Evolutionary conservation across 345 rosid genomes (phyloP), one percentile per base, ranked within the genome.

Genomic region (Aquilaria yunnanensis): DNA sequence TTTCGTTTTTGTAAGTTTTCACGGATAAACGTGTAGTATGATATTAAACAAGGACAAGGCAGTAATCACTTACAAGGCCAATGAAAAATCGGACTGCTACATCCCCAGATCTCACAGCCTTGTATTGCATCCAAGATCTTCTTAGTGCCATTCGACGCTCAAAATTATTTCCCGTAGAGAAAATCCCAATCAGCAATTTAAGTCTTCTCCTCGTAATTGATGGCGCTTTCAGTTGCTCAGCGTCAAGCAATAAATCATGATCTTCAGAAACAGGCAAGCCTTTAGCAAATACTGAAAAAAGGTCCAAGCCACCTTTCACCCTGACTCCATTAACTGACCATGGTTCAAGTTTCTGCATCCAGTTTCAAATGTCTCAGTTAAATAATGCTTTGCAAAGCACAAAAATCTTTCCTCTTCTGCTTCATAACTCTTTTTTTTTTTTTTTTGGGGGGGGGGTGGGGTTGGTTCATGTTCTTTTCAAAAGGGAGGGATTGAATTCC

Each of bases 51-150:
- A 48, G 55, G 14, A 61, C 11, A 47, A n/a, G 34, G 7, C 5
- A 33, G 32, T 43, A 4, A 31, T 72, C 69, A 80, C 96, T 84
- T 71, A 89, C 97, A 23, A 92, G 93, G 65, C 97, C 97, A 75
- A 87, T 81, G 78, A 89, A 83, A 78, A 92, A 92, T 11, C 87
- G 80, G 63, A 89, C 96, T 73, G 88, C 96, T 12, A 87, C 87
- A 68, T 77, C 72, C 62, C 97, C 96, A 1, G 85, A 81, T 37
- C 87, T 79, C 59, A 87, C 87, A 64, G 77, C 85, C 31, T 79
- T 80, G 48, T 83, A 93, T 57, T 85, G 97, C 96, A 85, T 89
- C 98, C 97, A 89, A 60, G 96, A 75, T 75, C 89, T 87, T 78
- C 98, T 81, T 64, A 89, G 45, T 14, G 97, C 97, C 98, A 93